These are phyloP conservation scores for Coemansia sp. DNA, from an alignment of 192 early-diverging fungal genomes.

Conservation along the genomic window DNA sequence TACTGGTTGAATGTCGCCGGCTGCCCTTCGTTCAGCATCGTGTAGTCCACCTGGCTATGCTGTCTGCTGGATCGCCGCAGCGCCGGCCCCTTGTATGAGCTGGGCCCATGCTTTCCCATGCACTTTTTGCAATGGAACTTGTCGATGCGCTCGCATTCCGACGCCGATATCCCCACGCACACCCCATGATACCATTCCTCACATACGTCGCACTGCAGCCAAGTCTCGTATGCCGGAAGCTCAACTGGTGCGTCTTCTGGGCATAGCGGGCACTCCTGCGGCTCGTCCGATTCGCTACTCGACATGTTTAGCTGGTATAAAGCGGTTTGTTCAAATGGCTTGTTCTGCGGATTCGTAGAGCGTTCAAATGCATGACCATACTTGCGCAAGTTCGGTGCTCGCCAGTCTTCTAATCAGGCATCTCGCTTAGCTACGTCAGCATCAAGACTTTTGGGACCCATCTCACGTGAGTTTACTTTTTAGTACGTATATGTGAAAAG, in stretches of 20 bases:
- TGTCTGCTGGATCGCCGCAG: conserved; percentile 61
- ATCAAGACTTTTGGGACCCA: too few species aligned
- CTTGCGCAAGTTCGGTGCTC: too few species aligned
- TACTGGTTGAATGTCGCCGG: conserved; percentile 79
- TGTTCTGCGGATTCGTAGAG: neutral
- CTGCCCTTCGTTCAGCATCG: conserved; percentile 73
- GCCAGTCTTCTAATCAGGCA: too few species aligned
- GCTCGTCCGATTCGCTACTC: conserved; percentile 47
- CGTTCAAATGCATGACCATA: neutral
- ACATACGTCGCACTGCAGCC: conserved; percentile 69
- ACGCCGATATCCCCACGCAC: conserved; percentile 58
- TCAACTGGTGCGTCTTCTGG: conserved; percentile 46
- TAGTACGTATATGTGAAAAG: too few species aligned
- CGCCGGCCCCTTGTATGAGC: conserved; percentile 49
- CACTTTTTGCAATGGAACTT: conserved; percentile 64
- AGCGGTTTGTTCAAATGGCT: neutral
- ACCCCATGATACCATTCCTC: conserved; percentile 65
- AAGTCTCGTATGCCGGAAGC: conserved; percentile 54
- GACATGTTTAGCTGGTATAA: conserved; percentile 4
- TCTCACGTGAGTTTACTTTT: too few species aligned
- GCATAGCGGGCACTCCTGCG: conserved; percentile 45
- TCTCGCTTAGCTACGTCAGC: neutral
- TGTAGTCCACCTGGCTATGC: conserved; percentile 73
- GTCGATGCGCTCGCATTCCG: conserved; percentile 62
- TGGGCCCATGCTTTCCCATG: conserved; percentile 57